Conservation (phyloP, 1,284 basidiomycete genomes). For the Ustilago hordei region DNA sequence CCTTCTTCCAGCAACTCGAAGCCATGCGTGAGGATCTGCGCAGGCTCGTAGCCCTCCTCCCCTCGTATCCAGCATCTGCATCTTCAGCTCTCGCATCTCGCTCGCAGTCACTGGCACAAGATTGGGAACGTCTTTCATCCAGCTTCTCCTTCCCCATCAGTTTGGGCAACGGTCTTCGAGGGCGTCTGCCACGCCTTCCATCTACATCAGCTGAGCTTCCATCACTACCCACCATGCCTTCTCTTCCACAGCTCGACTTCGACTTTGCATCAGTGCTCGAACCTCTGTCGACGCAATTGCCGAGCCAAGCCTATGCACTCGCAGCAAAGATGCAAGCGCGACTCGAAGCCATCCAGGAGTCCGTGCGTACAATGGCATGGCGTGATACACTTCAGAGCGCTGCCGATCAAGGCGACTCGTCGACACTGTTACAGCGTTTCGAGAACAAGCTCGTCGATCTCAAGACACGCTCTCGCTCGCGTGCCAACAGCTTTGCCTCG, state of each 20-base stretch:
- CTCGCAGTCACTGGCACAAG: slow-evolving; percentile 49
- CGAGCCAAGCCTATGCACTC: slow-evolving; percentile 38
- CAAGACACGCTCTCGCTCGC: slow-evolving; percentile 30
- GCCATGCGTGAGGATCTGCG: slow-evolving; percentile 56
- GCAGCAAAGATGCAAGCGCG: slow-evolving; percentile 51
- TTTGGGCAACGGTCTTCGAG: slow-evolving; percentile 35
- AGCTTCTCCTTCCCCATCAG: slow-evolving; percentile 43
- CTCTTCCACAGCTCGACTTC: slow-evolving; percentile 44
- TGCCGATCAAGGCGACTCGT: slow-evolving; percentile 8
- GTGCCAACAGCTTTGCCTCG: slow-evolving; percentile 47
- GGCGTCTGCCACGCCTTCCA: slow-evolving; percentile 42
- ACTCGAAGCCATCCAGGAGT: slow-evolving; percentile 56
- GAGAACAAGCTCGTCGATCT: slow-evolving; percentile 42
- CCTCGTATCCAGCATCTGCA: slow-evolving; percentile 40
- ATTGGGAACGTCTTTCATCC: slow-evolving; percentile 50
- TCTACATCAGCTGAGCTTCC: slow-evolving; percentile 40
- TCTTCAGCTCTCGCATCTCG: slow-evolving; percentile 50
- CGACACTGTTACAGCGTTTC: slow-evolving; percentile 31
- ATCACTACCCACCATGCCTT: slow-evolving; percentile 35
- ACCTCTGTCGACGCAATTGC: slow-evolving; percentile 41
- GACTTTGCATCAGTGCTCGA: slow-evolving; percentile 48
- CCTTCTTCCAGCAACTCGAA: slow-evolving; percentile 58
- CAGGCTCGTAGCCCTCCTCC: slow-evolving; percentile 42
- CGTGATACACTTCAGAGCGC: slow-evolving; percentile 40
- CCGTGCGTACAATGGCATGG: slow-evolving; percentile 53